These are phyloP conservation scores for Melanogaster broomeanus DNA, from an alignment of 768 basidiomycete species.

Conservation along the genomic window DNA sequence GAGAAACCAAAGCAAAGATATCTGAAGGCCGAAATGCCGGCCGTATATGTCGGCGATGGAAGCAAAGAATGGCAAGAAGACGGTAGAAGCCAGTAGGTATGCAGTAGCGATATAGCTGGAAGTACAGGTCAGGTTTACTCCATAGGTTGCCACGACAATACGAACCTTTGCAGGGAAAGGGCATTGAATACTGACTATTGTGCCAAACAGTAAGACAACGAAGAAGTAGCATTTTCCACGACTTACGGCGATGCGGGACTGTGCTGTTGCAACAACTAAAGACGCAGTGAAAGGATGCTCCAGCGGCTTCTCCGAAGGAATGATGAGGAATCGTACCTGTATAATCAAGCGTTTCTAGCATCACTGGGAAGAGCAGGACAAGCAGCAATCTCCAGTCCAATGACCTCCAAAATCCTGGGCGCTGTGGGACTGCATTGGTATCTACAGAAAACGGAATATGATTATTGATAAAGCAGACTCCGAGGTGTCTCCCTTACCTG, in stretches of 20 bases:
- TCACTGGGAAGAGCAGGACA: conserved; percentile 44
- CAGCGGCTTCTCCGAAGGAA: too few relatives aligned
- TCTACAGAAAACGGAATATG: too few relatives aligned
- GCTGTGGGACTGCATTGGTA: conserved; percentile 13
- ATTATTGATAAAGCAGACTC: too few relatives aligned
- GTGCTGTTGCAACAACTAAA: too few relatives aligned
- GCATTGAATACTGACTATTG: conserved; percentile 31
- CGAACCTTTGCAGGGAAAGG: conserved; percentile 29
- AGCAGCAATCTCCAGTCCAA: too few relatives aligned
- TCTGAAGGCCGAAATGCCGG: conserved; percentile 47
- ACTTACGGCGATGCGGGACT: too few relatives aligned
- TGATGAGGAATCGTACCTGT: conserved; percentile 15
- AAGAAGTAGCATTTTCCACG: not conserved
- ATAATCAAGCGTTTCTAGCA: conserved; percentile 39
- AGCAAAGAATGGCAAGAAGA: too few relatives aligned
- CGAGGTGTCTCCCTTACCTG: too few relatives aligned
- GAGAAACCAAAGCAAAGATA: conserved; percentile 45
- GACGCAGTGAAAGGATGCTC: not conserved
- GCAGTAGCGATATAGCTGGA: too few relatives aligned
- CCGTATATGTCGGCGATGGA: too few relatives aligned
- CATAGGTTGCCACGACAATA: not conserved
- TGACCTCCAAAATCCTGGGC: conserved; percentile 33
- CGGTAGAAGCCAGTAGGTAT: too few relatives aligned
- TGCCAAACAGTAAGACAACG: not conserved
- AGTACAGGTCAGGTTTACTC: not conserved